A percentile compares a stretch with the other conserved stretches of the same genome.
phyloP scores from a whole-genome alignment of 2,329 filamentous ascomycete species.

The Fusarium penzigii region DNA sequence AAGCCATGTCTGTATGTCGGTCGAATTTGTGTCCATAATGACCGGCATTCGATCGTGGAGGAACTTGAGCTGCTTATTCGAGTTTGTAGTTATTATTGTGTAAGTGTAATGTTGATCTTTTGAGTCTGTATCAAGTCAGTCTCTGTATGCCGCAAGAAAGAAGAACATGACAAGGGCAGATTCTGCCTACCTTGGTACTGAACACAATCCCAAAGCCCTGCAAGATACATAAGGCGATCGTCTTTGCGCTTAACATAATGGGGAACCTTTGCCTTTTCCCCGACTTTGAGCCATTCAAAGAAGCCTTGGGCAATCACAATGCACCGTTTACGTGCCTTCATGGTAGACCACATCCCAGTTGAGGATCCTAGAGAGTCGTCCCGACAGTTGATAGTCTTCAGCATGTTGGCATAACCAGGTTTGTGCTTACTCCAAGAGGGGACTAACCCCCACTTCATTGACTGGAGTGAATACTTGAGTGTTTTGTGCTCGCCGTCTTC shows the following conservation, averaged over 20 bases:
- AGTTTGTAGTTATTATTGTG: conserved; percentile 88
- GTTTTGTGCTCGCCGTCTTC: background rate
- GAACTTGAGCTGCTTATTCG: conserved; percentile 80
- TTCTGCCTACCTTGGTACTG: conserved; percentile 67
- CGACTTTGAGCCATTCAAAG: conserved; percentile 92
- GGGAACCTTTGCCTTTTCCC: conserved; percentile 74
- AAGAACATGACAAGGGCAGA: background rate
- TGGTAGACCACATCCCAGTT: conserved; percentile 85
- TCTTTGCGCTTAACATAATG: conserved; percentile 83
- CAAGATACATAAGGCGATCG: conserved; percentile 82
- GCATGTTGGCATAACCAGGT: conserved; percentile 72
- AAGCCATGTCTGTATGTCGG: conserved; percentile 73
- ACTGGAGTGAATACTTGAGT: conserved; percentile 77
- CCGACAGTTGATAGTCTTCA: conserved; percentile 94
- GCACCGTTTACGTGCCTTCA: conserved; percentile 89
- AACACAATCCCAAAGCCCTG: conserved; percentile 89
- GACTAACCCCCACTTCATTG: conserved; percentile 95
- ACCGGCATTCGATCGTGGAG: conserved; percentile 97
- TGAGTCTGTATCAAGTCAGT: conserved; percentile 14
- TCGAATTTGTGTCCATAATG: conserved; percentile 75
- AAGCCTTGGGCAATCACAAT: conserved; percentile 89
- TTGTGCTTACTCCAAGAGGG: conserved; percentile 91
- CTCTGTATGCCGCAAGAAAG: background rate
- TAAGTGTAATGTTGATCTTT: conserved; percentile 81
- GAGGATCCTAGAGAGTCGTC: conserved; percentile 79